These are phyloP conservation scores for Vaccinium darrowii DNA, from an alignment of 148 eudicot genomes.

Conservation along the genomic window DNA sequence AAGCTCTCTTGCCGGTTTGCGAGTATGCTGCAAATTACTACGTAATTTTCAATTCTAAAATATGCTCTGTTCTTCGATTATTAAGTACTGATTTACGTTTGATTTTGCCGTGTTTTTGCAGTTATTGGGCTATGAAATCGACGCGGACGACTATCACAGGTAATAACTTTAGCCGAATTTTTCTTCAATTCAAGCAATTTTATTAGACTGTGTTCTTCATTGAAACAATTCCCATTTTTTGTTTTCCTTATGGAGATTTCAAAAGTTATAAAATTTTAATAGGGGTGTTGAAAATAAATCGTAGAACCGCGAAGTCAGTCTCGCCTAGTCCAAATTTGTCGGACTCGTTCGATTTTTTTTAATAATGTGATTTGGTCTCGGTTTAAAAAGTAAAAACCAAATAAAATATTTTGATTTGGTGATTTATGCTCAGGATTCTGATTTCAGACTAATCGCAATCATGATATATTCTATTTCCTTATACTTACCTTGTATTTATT, in stretches of 20 bases:
- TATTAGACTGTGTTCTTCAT: background rate
- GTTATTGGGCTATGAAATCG: slow-evolving; percentile 72
- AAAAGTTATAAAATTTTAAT: too few species aligned
- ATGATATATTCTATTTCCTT: too few species aligned
- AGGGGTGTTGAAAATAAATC: too few species aligned
- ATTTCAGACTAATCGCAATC: background rate
- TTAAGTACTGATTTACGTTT: background rate
- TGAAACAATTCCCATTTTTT: background rate
- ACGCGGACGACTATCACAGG: slow-evolving; percentile 77
- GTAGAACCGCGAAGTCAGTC: too few species aligned
- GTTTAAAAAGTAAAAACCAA: background rate
- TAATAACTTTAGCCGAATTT: background rate
- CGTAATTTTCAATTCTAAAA: background rate
- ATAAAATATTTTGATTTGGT: too few species aligned
- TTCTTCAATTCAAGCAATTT: background rate
- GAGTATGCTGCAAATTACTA: slow-evolving; percentile 39
- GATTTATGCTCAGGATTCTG: too few species aligned
- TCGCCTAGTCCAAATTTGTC: background rate
- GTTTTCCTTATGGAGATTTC: background rate
- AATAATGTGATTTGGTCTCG: too few species aligned
- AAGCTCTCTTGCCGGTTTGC: slow-evolving; percentile 80
- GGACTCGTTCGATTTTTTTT: too few species aligned
- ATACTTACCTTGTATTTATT: too few species aligned
- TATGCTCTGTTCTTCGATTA: background rate
- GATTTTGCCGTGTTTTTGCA: slow-evolving; percentile 25